phyloP scores from a whole-genome alignment of 257 asterid species.

The Cynanchum wilfordii region DNA sequence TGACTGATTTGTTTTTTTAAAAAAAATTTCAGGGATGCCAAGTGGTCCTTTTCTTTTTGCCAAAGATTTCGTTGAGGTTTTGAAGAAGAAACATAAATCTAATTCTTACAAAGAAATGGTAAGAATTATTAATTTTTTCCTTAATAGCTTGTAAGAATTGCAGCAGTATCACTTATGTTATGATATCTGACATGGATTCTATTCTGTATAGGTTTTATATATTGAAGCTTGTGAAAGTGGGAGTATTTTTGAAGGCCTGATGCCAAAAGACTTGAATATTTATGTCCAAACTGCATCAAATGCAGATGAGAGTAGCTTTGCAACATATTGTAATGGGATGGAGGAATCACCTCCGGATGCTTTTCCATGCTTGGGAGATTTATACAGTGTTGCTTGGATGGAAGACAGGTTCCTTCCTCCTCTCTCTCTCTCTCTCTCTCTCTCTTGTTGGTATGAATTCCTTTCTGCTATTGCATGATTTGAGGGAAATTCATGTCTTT shows the following conservation, averaged over 20 bases:
- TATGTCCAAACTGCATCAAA: conserved; percentile 85
- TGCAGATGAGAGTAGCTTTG: conserved; percentile 91
- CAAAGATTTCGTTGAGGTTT: conserved; percentile 62
- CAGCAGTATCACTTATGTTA: neutral
- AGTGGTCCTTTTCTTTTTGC: conserved; percentile 57
- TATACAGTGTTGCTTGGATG: conserved; percentile 96
- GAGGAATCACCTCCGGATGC: conserved; percentile 65
- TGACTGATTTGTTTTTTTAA: no score
- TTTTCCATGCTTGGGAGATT: conserved; percentile 80
- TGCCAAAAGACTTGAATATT: conserved; percentile 67
- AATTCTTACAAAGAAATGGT: conserved; percentile 87
- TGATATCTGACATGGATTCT: conserved; percentile 2
- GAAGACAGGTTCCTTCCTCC: conserved; percentile 65
- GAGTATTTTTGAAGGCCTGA: conserved; percentile 75
- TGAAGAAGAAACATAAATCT: conserved; percentile 61
- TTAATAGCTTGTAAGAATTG: neutral
- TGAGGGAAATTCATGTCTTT: neutral
- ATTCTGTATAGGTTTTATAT: conserved; percentile 49
- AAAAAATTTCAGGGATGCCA: conserved; percentile 83
- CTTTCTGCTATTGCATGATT: neutral
- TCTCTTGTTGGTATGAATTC: neutral
- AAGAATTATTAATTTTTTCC: neutral
- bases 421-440: neutral
- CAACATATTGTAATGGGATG: conserved; percentile 74
- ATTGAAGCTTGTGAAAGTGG: conserved; percentile 94